Evolutionary conservation across 148 eudicot genomes (phyloP).

Genomic region (Selenicereus undatus): DNA sequence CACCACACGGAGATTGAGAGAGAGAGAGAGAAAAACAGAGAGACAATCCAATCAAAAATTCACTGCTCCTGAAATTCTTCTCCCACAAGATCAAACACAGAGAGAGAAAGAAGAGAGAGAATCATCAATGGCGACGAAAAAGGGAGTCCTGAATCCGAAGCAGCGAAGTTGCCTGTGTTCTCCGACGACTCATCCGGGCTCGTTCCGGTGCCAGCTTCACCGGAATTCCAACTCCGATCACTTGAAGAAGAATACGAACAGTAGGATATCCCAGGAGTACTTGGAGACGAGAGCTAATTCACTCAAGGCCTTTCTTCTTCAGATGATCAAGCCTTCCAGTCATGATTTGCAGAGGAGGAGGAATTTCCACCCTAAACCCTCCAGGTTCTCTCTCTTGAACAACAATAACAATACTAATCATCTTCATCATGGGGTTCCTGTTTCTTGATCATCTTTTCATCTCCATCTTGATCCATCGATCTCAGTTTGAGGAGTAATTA

Average conservation of each 20-base stretch:
- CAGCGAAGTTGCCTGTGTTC: conserved; percentile 40
- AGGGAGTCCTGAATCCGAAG: not conserved
- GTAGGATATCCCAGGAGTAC: not conserved
- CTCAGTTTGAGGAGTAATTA: not conserved
- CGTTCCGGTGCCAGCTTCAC: conserved; percentile 54
- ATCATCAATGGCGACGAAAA: not conserved
- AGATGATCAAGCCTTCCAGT: conserved; percentile 41
- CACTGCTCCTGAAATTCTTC: not conserved
- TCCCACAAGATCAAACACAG: not conserved
- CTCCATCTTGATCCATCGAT: not conserved
- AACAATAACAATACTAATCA: not conserved
- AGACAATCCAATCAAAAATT: no score
- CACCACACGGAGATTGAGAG: not conserved
- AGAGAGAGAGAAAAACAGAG: not conserved
- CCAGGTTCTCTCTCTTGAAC: conserved; percentile 33
- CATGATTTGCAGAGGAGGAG: conserved; percentile 39
- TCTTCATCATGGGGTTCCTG: conserved; percentile 12
- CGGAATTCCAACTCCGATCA: conserved; percentile 12
- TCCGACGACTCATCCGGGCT: conserved; percentile 54
- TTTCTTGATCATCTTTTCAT: conserved; percentile 20
- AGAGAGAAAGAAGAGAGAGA: not conserved
- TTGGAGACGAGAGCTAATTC: conserved; percentile 31
- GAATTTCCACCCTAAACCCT: conserved; percentile 40
- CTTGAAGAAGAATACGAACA: not conserved
- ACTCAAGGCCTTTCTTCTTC: conserved; percentile 33